Evolutionary conservation across 371 early-diverging fungal genomes (phyloP), one percentile per base, ranked within the genome.

Genomic region (Blakeslea trispora): DNA sequence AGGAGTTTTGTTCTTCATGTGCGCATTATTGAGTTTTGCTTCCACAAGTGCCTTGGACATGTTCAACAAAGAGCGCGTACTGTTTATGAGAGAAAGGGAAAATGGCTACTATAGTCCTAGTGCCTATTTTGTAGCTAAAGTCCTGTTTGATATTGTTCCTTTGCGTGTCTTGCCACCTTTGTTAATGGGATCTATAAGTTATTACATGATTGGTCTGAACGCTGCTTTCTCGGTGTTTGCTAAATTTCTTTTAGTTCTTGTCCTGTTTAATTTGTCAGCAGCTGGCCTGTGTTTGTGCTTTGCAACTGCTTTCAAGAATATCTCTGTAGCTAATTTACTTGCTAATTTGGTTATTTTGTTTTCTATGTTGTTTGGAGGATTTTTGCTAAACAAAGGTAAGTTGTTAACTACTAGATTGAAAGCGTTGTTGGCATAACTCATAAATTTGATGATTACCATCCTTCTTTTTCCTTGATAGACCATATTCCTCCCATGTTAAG

Each of bases 311-410:
- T 81, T 91, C 44, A 76, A 77, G 46, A 88, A 85, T 55, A 58
- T 90, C 1, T 86, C 90, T 0, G 87, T 91, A 1, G 90, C 93
- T 0, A 90, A 87, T 57, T 68, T 96, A 48, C 68, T 92, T 46
- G 85, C 86, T 9, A 86, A 85, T 28, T 74, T 96, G 9, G 72
- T 86, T 41, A 89, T 94, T 67, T 75, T 96, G 35, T 93, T 94
- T 60, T 86, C 88, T 34, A 92, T 95, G 89, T 66, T 95, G 21
- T 94, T 95, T 78, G 89, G 92, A 13, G 94, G 95, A 1, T 83
- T 94, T 21, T 68, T 96, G 41, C 72, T 96, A 39, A 94, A 94
- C 72, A 90, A 89, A 70, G 85, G 86, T 75, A 68, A 31, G 53
- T 2, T 28, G n/a, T 19, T 5, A 10, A 9, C 3, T 7, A 37